Base-by-base conservation (phyloP, 2,329 filamentous ascomycete genomes). In the Neocucurbitaria cava region DNA sequence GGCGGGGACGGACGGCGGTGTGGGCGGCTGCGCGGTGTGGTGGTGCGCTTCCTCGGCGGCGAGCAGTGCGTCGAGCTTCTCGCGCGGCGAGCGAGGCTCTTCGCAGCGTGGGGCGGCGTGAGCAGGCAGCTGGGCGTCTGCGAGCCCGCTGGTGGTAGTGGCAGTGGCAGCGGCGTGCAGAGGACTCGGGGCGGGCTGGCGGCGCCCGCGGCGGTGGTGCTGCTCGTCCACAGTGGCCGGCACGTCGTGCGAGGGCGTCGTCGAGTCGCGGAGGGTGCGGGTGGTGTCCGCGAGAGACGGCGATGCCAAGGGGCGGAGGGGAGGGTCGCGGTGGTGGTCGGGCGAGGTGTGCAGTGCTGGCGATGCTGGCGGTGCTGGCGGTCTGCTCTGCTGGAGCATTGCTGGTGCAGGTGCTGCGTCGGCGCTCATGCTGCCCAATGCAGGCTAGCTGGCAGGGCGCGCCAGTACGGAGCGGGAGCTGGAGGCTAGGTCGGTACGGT, bases 41-140 rank as follows among this genome's bases (percentile, higher is more conserved):
- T 56, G 59, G 24, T 26, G 24, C 24, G 5, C 24, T 46, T 65
- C 62, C 61, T 73, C 70, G 46, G 71, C 67, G 24, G 73, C 73
- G 46, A 77, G 62, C 57, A 77, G 65, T 42, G 69, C 72, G 58
- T 76, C 74, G 46, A 77, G 70, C 61, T 71, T 72, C 62, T 76
- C 72, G 40, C 73, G 68, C 41, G 75, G 74, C 18, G 71, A 74
- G 54, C 73, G 74, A 58, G 75, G 74, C 52, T 65, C 64, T 51
- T 71, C 69, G 59, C 59, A 71, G 57, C 73, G 73, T 61, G 74
- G 72, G 50, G 60, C 60, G 44, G 69, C 68, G 58, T 61, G 64
- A 58, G 72, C 67, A 61, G 62, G 56, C 49, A 53, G 57, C 53
- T 54, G 59, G 38, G 46, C 59, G 18, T 53, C 23, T 30, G 54